A percentile compares a stretch with the other conserved stretches of the same genome.
These are phyloP conservation scores for Lasiodiplodia sp. DNA, from an alignment of 2,329 filamentous ascomycete species.

Conservation along the genomic window DNA sequence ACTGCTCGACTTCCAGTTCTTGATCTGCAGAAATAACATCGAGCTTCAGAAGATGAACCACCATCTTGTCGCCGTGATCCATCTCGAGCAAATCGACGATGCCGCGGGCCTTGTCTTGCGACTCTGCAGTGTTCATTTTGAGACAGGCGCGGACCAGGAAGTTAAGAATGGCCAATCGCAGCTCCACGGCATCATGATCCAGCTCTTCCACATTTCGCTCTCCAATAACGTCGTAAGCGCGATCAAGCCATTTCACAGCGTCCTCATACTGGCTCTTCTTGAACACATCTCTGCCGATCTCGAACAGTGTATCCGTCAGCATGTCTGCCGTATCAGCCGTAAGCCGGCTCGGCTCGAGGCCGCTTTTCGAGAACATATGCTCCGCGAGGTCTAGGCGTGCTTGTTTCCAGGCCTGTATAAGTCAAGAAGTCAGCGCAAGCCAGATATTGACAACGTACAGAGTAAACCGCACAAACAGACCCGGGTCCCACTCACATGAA, in stretches of 20 bases:
- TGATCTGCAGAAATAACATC: conserved; percentile 65
- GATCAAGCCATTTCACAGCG: conserved; percentile 76
- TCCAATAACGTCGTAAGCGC: conserved; percentile 68
- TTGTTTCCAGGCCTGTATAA: conserved; percentile 73
- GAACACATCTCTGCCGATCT: conserved; percentile 71
- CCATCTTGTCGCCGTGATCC: conserved; percentile 68
- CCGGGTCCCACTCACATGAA: conserved; percentile 62
- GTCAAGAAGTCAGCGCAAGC: conserved; percentile 16
- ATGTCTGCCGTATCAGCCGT: conserved; percentile 59
- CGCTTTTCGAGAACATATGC: conserved; percentile 72
- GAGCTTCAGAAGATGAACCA: conserved; percentile 72
- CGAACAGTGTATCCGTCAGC: conserved; percentile 72
- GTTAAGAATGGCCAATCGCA: conserved; percentile 72
- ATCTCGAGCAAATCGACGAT: conserved; percentile 68
- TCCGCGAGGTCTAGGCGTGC: conserved; percentile 77
- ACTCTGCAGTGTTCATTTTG: conserved; percentile 53
- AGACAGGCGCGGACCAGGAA: conserved; percentile 64
- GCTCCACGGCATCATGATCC: conserved; percentile 67
- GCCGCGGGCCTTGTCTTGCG: conserved; percentile 60
- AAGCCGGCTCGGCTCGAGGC: conserved; percentile 52
- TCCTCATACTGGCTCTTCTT: conserved; percentile 59
- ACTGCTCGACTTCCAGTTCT: conserved; percentile 47
- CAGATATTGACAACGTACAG: not conserved
- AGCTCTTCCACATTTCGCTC: conserved; percentile 62
- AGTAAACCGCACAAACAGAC: too few species aligned